These are phyloP conservation scores for Sarcodon aspratus DNA, from an alignment of 768 basidiomycete species.

Conservation along the genomic window DNA sequence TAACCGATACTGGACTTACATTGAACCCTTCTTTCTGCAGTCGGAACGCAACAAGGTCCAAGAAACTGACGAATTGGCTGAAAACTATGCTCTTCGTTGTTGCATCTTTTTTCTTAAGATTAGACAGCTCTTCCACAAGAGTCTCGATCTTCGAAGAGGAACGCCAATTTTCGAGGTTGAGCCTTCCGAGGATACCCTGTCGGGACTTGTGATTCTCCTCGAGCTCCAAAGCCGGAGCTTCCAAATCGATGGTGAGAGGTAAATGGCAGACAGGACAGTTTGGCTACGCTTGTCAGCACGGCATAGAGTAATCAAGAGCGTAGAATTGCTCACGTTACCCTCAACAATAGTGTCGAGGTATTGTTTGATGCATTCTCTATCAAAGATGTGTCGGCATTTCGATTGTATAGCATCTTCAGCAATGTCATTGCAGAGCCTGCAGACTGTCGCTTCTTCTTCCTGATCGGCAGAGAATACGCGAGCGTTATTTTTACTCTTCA, in stretches of 20 bases:
- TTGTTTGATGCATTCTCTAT: constrained; percentile 91
- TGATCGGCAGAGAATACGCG: constrained; percentile 48
- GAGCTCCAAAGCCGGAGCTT: constrained; percentile 82
- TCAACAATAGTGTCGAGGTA: constrained; percentile 74
- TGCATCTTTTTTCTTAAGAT: constrained; percentile 70
- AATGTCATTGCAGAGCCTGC: constrained; percentile 92
- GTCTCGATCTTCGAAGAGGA: constrained; percentile 98
- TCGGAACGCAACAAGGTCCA: constrained; percentile 89
- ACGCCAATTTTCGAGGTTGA: constrained; percentile 84
- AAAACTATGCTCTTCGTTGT: constrained; percentile 97
- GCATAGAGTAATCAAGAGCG: neutral
- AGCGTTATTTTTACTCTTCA: constrained; percentile 75
- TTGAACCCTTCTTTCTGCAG: constrained; percentile 87
- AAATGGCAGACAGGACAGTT: constrained; percentile 93
- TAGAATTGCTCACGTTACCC: constrained; percentile 32
- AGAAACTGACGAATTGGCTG: constrained; percentile 88
- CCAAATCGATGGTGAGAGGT: constrained; percentile 89
- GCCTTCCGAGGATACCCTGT: constrained; percentile 88
- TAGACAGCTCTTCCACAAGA: constrained; percentile 84
- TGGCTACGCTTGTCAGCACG: constrained; percentile 36
- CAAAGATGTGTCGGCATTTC: constrained; percentile 89
- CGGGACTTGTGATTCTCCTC: constrained; percentile 45
- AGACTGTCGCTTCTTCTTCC: constrained; percentile 69
- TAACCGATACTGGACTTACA: constrained; percentile 28
- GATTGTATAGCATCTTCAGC: constrained; percentile 96